These are phyloP conservation scores for Fusarium metavorans DNA, from an alignment of 2,329 filamentous ascomycete species.

Conservation along the genomic window DNA sequence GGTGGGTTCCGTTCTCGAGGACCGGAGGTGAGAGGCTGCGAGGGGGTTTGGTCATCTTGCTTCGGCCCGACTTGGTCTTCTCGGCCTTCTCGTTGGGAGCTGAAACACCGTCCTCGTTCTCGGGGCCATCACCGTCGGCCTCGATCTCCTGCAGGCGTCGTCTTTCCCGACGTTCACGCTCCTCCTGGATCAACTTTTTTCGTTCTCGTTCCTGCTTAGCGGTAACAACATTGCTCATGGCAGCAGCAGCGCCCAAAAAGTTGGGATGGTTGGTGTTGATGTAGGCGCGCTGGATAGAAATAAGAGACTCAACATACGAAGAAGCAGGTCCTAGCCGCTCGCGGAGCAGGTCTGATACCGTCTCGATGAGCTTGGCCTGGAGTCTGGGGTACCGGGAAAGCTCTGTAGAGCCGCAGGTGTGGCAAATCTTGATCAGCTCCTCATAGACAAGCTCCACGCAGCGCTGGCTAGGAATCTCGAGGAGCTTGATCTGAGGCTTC, in stretches of 20 bases:
- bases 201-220: conserved; percentile 96
- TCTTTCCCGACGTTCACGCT: conserved; percentile 87
- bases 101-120: conserved; percentile 64
- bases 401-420: conserved; percentile 96
- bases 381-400: conserved; percentile 91
- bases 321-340: conserved; percentile 93
- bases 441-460: conserved; percentile 99
- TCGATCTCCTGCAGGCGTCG: conserved; percentile 86
- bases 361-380: conserved; percentile 97
- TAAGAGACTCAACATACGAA: conserved; percentile 93
- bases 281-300: conserved; percentile 96
- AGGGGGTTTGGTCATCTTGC: conserved; percentile 55
- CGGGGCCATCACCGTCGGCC: conserved; percentile 79
- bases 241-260: conserved; percentile 94
- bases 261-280: conserved; percentile 99
- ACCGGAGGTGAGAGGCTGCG: conserved; percentile 88
- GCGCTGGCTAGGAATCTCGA: conserved; percentile 93
- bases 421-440: conserved; percentile 98
- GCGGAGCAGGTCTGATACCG: conserved; percentile 93
- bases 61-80: conserved; percentile 54
- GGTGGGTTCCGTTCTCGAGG: conserved; percentile 71
- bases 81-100: conserved; percentile 62
- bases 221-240: conserved; percentile 96
- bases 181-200: conserved; percentile 82
- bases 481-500: conserved; percentile 97